Base-by-base conservation (phyloP, 2,329 filamentous ascomycete genomes). In the Aulographum hederae region DNA sequence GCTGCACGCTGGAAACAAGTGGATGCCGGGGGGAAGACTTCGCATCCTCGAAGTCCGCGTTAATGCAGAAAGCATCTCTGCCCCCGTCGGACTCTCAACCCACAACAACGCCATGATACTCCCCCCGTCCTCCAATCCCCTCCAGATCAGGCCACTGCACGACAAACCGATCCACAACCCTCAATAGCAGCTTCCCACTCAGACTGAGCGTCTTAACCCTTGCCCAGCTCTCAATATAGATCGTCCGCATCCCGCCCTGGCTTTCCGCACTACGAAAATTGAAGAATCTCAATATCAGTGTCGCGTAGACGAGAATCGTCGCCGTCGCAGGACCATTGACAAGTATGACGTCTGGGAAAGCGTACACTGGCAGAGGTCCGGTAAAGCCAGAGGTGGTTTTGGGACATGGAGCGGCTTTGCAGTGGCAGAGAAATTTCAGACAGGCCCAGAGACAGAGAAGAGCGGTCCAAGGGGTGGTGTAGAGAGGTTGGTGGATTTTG, bases 221-320 rank as follows among this genome's bases (percentile, higher is more conserved):
- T 3, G 89, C 86, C 76, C 85, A 94, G 14, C 79, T 89, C 60
- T 98, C 89, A 18, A 94, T 69, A 50, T 89, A 98, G 11, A 95
- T 61, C 6, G 78, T 74, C 38, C 72, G 69, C 57, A 86, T 74
- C 39, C 65, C 66, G 18, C 61, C 54, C 14, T 58, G 49, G 5
- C 45, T 46, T 23, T 52, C 39, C 19, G 44, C 51, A 47, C 32
- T 33, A 16, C 31, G 16, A 40, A 27, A 26, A 25, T 61, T 45
- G 36, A 65, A 57, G 43, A 69, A 61, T n/a, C 66, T 61, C 31
- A 78, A 44, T 11, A 72, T 30, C 3, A 67, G 51, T 1, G 61
- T 58, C 0, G 69, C 68, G 3, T 74, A 46, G 3, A 77, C 52
- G 30, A 93, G 61, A 21, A 92, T 74, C 37, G 92, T 81, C 1